Evolutionary conservation across 257 asterid species (phyloP).

Genomic region (Solanum pinnatisectum): DNA sequence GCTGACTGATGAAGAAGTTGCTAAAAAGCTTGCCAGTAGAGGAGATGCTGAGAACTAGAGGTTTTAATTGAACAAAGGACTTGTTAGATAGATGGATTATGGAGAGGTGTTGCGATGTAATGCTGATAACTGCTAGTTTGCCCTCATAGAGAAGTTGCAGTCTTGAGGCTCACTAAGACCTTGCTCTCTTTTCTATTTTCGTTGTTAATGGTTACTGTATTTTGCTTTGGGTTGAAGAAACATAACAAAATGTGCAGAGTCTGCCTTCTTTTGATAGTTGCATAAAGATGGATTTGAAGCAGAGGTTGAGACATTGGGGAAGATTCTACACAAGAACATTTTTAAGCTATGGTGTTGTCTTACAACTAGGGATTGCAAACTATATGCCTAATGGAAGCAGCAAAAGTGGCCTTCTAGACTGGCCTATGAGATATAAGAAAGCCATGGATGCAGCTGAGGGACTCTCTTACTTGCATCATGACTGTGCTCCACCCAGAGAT

Average conservation of each 20-base stretch:
- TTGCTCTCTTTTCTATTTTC: not conserved
- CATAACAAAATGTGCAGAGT: not conserved
- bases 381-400: conserved; percentile 93
- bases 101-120: not conserved
- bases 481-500: conserved; percentile 76
- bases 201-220: not conserved
- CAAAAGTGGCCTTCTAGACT: conserved; percentile 64
- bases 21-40: conserved; percentile 2
- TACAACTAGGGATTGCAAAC: conserved; percentile 61
- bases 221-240: not conserved
- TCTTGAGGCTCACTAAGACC: not conserved
- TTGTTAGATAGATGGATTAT: not conserved
- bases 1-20: conserved; percentile 24
- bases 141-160: not conserved
- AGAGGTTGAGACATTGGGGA: conserved; percentile 77
- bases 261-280: not conserved
- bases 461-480: conserved; percentile 83
- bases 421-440: conserved; percentile 79
- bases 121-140: not conserved
- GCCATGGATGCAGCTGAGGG: conserved; percentile 93
- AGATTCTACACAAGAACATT: conserved; percentile 77
- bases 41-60: not conserved
- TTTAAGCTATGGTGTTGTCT: conserved; percentile 88
- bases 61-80: not conserved
- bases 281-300: conserved; percentile 48